Base-by-base conservation (phyloP, 495 filamentous ascomycete genomes). In the Articulospora tetracladia region DNA sequence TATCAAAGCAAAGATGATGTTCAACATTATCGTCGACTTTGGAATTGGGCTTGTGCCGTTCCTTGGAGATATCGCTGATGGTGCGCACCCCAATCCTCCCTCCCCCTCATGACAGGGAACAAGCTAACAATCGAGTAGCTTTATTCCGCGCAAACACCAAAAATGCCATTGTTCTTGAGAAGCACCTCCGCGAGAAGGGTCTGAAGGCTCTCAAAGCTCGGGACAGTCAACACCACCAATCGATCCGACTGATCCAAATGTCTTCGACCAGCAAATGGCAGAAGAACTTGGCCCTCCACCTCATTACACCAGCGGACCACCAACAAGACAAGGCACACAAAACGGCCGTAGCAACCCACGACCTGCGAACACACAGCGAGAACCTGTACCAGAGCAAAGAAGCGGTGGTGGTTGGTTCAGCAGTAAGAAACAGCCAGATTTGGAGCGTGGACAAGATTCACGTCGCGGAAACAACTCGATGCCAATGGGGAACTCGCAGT, bases 41-140 rank as follows among this genome's bases (percentile, higher is more conserved):
- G 65, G 83, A 54, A 78, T 97, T 44, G 94, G 94, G 15, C 75
- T 98, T 8, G 76, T 96, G 20, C 94, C 94, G 0, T 82, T 97
- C 62, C 55, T 96, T 6, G 94, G 94, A 20, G 94, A 97, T 66
- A 24, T 98, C 24, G 81, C 81, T 34, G 94, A 98, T 68, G 61
- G 15, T 44, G 17, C 4, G 39, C n/a, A 44, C 8, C 39, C 4
- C 39, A 44, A 44, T 44, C 54, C 36, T 24, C 48, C 39, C 39
- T 44, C 30, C 15, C 30, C 15, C 15, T 34, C 15, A 15, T 19
- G 7, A 6, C 44, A 48, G 17, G 7, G n/a, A 19, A 8, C 15
- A 48, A 8, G n/a, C 44, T 48, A 20, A 48, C 44, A 48, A 19
- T 20, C 22, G 6, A 19, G 4, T 27, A 50, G 47, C 53, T 12